phyloP scores from a whole-genome alignment of 106 monocot species.

The Dendrobium catenatum region DNA sequence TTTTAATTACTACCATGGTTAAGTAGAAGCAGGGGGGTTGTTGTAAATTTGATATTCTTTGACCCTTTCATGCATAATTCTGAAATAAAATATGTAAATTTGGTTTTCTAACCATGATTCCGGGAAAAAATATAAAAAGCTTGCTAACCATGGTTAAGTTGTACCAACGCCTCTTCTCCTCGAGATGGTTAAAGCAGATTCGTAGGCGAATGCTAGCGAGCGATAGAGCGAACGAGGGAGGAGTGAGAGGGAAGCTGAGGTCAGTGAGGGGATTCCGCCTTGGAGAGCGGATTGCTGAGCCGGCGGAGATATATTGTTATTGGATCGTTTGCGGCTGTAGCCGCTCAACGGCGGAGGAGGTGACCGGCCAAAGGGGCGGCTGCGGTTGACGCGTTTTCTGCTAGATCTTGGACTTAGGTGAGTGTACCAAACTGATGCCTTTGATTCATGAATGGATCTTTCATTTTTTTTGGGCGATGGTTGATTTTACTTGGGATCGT shows the following conservation, averaged over 20 bases:
- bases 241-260: neutral
- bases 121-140: neutral
- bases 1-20: too few relatives aligned
- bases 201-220: neutral
- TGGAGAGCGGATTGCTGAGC: neutral
- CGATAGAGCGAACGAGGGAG: neutral
- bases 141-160: neutral
- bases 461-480: neutral
- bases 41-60: neutral
- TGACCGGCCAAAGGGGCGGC: neutral
- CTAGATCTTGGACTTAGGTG: constrained; percentile 8
- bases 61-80: neutral
- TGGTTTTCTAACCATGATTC: neutral
- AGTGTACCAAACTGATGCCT: neutral
- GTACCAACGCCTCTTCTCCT: neutral
- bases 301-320: neutral
- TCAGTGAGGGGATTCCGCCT: neutral
- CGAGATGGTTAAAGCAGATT: neutral
- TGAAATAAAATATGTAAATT: too few relatives aligned
- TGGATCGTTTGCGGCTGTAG: neutral
- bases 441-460: neutral
- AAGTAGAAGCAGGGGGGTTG: too few relatives aligned
- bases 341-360: neutral
- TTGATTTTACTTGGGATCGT: neutral
- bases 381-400: neutral